Evolutionary conservation across 73 alveolate genomes (phyloP), one percentile per base, ranked within the genome.

Genomic region (Diophrys appendiculata): DNA sequence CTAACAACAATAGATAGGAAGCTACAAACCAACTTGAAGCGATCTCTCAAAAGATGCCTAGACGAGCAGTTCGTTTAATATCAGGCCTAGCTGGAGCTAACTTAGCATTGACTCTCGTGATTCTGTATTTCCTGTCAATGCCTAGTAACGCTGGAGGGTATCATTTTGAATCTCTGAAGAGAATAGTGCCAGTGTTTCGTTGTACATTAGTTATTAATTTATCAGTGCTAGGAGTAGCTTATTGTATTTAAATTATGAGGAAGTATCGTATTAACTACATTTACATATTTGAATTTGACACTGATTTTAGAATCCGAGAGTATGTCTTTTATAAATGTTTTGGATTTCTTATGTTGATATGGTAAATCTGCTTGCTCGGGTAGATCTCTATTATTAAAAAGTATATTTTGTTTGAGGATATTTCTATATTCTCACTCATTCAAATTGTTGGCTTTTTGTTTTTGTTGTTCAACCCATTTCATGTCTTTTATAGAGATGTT

Each of bases 271-370:
- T 11, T 31, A 3, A 23, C 28, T 91, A 83, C 75, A 77, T 92
- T 2, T 88, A 81, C 82, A 88, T 92, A 24, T 92, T 92, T 69
- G 97, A 80, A 35, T 72, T 92, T 0, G 92, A 88, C 81, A 84
- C 89, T 22, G 70, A 68, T 25, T 32, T 84, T 64, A 83, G 91
- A 73, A 60, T 92, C 64, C 60, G 60, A 43, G 60, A 43, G 18
- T 43, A 43, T 43, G 60, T 43, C n/a, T 43, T 43, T 43, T 43
- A 43, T 43, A 43, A 43, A 18, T 11, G 5, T 11, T 43, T 43
- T 43, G 60, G 60, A 5, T 11, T 80, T 55, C 29, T 80, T 1
- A 23, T 78, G 29, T 60, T 73, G 0, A 78, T 78, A 1, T 71
- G 86, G 81, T 56, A 54, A 29, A 67, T 72, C 31, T 70, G 82